A percentile compares a stretch with the other conserved stretches of the same genome.
Conservation (phyloP, 192 early-diverging fungal genomes). For the Obelidium mucronatum region DNA sequence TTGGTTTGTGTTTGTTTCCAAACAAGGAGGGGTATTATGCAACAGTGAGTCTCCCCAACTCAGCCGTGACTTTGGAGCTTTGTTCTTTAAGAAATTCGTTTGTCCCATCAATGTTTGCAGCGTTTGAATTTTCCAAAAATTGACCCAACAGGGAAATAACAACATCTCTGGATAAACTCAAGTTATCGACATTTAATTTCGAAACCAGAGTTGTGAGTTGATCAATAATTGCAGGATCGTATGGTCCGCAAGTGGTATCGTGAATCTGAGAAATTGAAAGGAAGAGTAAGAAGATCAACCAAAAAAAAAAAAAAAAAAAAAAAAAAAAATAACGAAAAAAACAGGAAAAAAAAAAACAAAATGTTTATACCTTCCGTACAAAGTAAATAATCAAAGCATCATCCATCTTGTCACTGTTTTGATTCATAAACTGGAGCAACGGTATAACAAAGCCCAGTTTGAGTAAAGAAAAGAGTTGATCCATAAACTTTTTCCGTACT, state of each 20-base stretch:
- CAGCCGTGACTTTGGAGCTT: too few relatives aligned
- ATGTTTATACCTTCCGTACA: conserved; percentile 14
- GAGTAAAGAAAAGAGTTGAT: conserved; percentile 22
- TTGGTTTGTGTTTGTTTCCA: too few relatives aligned
- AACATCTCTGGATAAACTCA: not conserved
- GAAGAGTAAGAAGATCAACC: too few relatives aligned
- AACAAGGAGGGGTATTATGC: too few relatives aligned
- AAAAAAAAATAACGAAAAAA: too few relatives aligned
- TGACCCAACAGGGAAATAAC: not conserved
- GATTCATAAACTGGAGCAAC: not conserved
- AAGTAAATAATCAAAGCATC: conserved; percentile 32
- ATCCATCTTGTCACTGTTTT: conserved; percentile 23
- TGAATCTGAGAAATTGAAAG: not conserved
- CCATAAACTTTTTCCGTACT: conserved; percentile 30
- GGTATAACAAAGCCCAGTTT: conserved; percentile 34
- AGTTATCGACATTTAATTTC: too few relatives aligned
- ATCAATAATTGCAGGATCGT: not conserved
- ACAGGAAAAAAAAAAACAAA: not conserved
- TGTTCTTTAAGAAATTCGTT: too few relatives aligned
- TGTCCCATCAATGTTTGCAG: too few relatives aligned
- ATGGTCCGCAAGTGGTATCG: not conserved
- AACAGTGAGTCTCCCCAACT: too few relatives aligned
- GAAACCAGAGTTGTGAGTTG: not conserved
- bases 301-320: too few relatives aligned
- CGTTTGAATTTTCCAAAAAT: not conserved